Evolutionary conservation across 2,329 filamentous ascomycete species (phyloP), one percentile per base, ranked within the genome.

Genomic region (Calonectria crousiana): DNA sequence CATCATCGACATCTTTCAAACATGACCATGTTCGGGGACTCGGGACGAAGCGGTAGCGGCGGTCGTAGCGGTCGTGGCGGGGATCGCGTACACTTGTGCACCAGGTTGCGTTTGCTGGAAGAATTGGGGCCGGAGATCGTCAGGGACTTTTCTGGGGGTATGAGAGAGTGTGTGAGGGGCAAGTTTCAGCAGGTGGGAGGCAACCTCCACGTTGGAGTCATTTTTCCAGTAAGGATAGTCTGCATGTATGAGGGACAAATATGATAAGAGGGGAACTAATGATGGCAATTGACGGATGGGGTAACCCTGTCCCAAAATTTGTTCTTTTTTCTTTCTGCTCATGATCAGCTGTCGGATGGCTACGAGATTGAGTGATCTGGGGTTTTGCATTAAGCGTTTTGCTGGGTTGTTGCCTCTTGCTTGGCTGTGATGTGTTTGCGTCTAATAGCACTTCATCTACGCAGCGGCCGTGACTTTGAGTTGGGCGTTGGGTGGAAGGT

Each of bases 131-230:
- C 75, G 62, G 71, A 71, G 78, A 79, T 79, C 78, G 76, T 74
- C 78, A 79, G 78, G 78, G 78, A 78, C 77, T 73, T 77, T 77
- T 74, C 71, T 70, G 76, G 73, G 67, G 69, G 69, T 58, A 67
- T 71, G 69, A 69, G 69, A 49, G 68, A 69, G 74, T 71, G 73
- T 67, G 70, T 69, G 75, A 74, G 75, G 75, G 75, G 73, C 71
- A 71, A 76, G 78, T 80, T 80, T 80, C 78, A 80, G 77, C 71
- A 49, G 72, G 75, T 56, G 72, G 69, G 76, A 73, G 71, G 69
- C 66, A 67, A 51, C 74, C 69, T 64, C 47, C 64, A 64, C 62
- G 67, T 32, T 51, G 28, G 64, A 23, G 23, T 41, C 38, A 41
- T 41, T 41, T 60, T 60, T 41, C 16, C 34, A 62, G 34, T 38